Conservation (phyloP, 345 rosid species). For the Pseudoturritis turrita region DNA sequence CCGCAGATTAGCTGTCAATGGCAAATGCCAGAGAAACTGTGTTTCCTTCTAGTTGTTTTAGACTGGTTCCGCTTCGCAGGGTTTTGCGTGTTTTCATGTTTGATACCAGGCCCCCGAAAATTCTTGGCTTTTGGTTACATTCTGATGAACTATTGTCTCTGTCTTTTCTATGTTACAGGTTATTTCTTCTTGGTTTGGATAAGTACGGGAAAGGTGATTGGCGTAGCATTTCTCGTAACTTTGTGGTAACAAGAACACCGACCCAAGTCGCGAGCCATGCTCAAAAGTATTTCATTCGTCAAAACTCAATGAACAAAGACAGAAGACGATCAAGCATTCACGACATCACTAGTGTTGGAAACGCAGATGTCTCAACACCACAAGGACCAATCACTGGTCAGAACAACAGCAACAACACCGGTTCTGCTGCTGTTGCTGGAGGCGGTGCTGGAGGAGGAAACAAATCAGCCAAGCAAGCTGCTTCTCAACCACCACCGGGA, state of each 20-base stretch:
- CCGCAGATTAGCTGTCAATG: not conserved
- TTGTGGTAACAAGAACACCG: constrained; percentile 92
- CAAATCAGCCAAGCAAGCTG: constrained; percentile 53
- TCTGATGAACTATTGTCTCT: constrained; percentile 11
- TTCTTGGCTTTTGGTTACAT: not conserved
- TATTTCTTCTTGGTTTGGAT: constrained; percentile 95
- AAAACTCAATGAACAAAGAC: constrained; percentile 92
- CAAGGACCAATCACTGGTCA: constrained; percentile 97
- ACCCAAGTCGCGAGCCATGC: constrained; percentile 99
- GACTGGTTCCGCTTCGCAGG: not conserved
- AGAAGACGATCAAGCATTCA: constrained; percentile 95
- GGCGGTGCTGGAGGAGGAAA: constrained; percentile 40
- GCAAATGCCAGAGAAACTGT: constrained; percentile 1
- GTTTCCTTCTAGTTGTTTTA: not conserved
- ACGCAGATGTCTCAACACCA: constrained; percentile 57
- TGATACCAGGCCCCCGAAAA: not conserved
- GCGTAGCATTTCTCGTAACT: constrained; percentile 96
- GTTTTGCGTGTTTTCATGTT: not conserved
- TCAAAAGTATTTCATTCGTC: constrained; percentile 87
- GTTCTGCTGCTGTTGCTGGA: constrained; percentile 42
- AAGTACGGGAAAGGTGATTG: constrained; percentile 98
- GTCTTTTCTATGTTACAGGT: constrained; percentile 41
- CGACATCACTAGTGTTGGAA: constrained; percentile 83
- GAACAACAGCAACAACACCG: constrained; percentile 31
- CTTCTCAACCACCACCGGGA: constrained; percentile 48